These are phyloP conservation scores for Aleurites moluccanus DNA, from an alignment of 441 rosid genomes.

Conservation along the genomic window DNA sequence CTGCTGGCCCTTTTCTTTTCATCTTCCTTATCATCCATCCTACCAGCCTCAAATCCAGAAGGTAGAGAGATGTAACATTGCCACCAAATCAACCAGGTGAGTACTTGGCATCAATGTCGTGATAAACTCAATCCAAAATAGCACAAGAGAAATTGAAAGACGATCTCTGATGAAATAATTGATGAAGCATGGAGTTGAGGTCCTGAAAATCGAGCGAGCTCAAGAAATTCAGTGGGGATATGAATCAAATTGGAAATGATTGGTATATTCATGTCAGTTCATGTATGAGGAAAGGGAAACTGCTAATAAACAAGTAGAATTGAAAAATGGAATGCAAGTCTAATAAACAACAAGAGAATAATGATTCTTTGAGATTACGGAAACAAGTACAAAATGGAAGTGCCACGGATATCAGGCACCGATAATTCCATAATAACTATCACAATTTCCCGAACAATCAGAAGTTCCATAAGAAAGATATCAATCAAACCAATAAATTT, in stretches of 20 bases:
- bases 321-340: not conserved
- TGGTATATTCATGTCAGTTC: not conserved
- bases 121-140: not conserved
- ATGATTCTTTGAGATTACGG: not conserved
- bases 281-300: not conserved
- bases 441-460: not conserved
- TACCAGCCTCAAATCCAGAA: not conserved
- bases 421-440: not conserved
- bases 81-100: not conserved
- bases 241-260: not conserved
- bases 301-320: not conserved
- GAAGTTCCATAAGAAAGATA: not conserved
- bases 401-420: not conserved
- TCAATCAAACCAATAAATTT: no score
- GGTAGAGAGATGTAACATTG: not conserved
- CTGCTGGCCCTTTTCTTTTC: not conserved
- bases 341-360: not conserved
- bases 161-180: not conserved
- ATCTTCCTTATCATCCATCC: not conserved
- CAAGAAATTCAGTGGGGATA: not conserved
- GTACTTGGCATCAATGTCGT: not conserved
- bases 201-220: not conserved
- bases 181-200: not conserved
- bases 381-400: not conserved
- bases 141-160: not conserved